phyloP scores from a whole-genome alignment of 2,329 filamentous ascomycete species.

The Pseudocercospora crystallina region DNA sequence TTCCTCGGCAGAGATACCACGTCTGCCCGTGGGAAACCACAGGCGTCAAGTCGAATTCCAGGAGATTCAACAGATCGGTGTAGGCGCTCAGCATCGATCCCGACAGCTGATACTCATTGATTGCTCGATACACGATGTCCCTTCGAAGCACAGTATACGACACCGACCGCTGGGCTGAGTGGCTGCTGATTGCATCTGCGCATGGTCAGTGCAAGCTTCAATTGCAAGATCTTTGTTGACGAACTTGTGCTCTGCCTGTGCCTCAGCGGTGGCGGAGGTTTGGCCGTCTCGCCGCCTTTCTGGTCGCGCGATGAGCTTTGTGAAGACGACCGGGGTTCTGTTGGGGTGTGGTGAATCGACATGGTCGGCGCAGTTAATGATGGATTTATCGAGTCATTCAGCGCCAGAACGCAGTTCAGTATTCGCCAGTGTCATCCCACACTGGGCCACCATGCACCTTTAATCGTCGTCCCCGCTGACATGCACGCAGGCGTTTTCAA shows the following conservation, averaged over 20 bases:
- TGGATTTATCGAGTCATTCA: not conserved
- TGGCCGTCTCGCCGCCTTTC: not conserved
- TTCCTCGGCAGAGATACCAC: slow-evolving; percentile 15
- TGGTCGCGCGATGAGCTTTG: no score
- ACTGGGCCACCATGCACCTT: not conserved
- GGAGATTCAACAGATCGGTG: slow-evolving; percentile 7
- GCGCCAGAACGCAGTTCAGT: not conserved
- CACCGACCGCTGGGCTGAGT: not conserved
- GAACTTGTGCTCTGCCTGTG: not conserved
- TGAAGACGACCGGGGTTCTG: no score
- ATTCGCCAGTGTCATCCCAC: not conserved
- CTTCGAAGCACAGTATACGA: slow-evolving; percentile 2
- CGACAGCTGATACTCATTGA: slow-evolving; percentile 12
- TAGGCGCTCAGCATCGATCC: slow-evolving; percentile 10
- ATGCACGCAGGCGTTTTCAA: not conserved
- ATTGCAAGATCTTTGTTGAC: not conserved
- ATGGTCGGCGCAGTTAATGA: no score
- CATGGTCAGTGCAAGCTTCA: not conserved
- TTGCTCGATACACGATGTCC: slow-evolving; percentile 7
- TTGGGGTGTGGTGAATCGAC: not conserved
- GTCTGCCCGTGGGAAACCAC: slow-evolving; percentile 9
- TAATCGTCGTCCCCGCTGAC: not conserved
- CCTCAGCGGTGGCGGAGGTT: not conserved
- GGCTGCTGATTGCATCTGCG: not conserved
- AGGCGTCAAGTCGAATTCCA: slow-evolving; percentile 10